These are phyloP conservation scores for Aaosphaeria pasadenensis DNA, from an alignment of 2,329 filamentous ascomycete species.

Conservation along the genomic window DNA sequence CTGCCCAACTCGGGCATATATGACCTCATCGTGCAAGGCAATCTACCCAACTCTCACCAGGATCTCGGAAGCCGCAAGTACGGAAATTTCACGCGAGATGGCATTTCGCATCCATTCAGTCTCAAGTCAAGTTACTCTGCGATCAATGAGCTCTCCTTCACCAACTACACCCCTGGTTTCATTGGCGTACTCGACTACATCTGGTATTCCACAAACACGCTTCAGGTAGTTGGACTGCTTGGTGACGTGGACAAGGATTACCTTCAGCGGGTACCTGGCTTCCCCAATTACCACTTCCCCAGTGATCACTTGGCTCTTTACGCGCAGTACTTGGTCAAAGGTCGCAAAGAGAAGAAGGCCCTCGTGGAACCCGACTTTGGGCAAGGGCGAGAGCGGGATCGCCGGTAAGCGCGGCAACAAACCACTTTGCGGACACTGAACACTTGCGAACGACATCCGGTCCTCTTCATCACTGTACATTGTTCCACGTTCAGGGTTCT, in stretches of 20 bases:
- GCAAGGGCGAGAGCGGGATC: conserved; percentile 28
- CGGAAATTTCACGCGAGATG: conserved; percentile 86
- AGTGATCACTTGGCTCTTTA: conserved; percentile 89
- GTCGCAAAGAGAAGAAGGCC: conserved; percentile 68
- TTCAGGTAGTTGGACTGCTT: conserved; percentile 79
- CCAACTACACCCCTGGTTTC: conserved; percentile 96
- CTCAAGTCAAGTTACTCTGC: conserved; percentile 85
- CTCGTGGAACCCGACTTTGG: conserved; percentile 37
- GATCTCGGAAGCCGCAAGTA: conserved; percentile 82
- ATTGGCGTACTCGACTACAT: conserved; percentile 93
- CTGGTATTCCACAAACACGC: conserved; percentile 90
- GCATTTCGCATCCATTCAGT: conserved; percentile 92
- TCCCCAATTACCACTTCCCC: conserved; percentile 92
- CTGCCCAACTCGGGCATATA: conserved; percentile 84
- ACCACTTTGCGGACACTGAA: background rate
- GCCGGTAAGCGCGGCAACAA: conserved; percentile 10
- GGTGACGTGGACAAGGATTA: conserved; percentile 85
- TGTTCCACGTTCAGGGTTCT: conserved; percentile 6
- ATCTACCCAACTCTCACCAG: conserved; percentile 71
- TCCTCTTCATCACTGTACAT: conserved; percentile 14
- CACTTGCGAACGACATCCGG: conserved; percentile 2
- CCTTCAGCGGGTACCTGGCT: conserved; percentile 81
- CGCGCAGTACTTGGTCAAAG: conserved; percentile 86
- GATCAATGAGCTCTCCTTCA: conserved; percentile 85
- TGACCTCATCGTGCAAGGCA: conserved; percentile 80